Percentiles rank a stretch among this genome's conserved stretches.
Evolutionary conservation across 768 basidiomycete genomes (phyloP).

Genomic region (Candolleomyces eurysporus): DNA sequence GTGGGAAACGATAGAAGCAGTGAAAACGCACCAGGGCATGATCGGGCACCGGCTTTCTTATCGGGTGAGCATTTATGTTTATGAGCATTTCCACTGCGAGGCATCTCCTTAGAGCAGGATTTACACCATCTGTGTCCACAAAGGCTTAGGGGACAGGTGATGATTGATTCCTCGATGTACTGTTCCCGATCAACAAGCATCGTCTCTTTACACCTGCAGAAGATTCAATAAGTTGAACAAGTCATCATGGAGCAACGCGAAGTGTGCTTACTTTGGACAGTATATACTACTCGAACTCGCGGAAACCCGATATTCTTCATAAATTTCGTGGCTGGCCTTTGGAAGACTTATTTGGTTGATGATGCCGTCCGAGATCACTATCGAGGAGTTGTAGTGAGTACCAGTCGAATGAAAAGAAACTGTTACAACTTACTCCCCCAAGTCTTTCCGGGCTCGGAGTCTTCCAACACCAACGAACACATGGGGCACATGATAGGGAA

Average conservation of each 20-base stretch:
- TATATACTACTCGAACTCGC: not conserved
- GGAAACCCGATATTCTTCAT: slow-evolving; percentile 1
- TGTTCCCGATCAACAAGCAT: slow-evolving; percentile 7
- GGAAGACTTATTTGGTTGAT: not conserved
- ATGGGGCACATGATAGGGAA: slow-evolving; percentile 4
- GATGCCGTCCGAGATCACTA: slow-evolving; percentile 1
- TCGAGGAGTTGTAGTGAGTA: not conserved
- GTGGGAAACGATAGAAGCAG: not conserved
- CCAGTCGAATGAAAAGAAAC: not conserved
- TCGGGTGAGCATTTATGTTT: slow-evolving; percentile 4
- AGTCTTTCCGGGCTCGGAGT: too few species aligned
- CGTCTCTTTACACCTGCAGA: slow-evolving; percentile 5
- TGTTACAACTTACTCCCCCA: not conserved
- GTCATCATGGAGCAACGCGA: not conserved
- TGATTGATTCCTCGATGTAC: slow-evolving; percentile 1
- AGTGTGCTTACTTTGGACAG: slow-evolving; percentile 6
- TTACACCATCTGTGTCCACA: slow-evolving; percentile 7
- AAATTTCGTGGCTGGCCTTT: not conserved
- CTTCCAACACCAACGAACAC: not conserved
- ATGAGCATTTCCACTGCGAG: not conserved
- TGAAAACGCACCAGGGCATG: slow-evolving; percentile 6
- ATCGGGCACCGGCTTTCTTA: not conserved
- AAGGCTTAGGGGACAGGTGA: slow-evolving; percentile 2
- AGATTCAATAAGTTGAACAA: not conserved
- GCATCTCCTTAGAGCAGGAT: not conserved